Evolutionary conservation across 805 yeast species (phyloP).

Genomic region (Millerozyma miso): DNA sequence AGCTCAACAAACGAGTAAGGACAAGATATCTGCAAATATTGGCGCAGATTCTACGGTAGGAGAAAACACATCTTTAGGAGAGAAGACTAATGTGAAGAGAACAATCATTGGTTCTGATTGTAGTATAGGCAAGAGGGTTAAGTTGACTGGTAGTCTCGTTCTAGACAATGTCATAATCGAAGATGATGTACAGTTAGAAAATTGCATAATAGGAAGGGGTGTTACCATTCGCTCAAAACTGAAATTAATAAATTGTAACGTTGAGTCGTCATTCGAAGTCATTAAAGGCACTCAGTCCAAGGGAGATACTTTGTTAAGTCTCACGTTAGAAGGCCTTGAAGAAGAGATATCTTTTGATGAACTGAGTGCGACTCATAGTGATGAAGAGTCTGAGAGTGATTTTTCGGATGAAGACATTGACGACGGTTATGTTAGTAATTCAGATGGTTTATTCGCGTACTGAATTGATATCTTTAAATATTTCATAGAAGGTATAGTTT

Average conservation of each 20-base stretch:
- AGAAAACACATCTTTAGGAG: slow-evolving; percentile 62
- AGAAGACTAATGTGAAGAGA: slow-evolving; percentile 80
- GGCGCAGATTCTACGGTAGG: slow-evolving; percentile 88
- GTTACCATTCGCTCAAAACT: slow-evolving; percentile 63
- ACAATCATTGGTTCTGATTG: slow-evolving; percentile 76
- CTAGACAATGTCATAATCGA: slow-evolving; percentile 67
- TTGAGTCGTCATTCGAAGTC: slow-evolving; percentile 76
- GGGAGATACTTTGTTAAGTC: slow-evolving; percentile 53
- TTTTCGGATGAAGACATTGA: slow-evolving; percentile 35
- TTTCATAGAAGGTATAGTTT: not conserved
- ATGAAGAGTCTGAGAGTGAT: slow-evolving; percentile 39
- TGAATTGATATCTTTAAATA: not conserved
- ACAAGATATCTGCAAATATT: slow-evolving; percentile 62
- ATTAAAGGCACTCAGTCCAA: slow-evolving; percentile 50
- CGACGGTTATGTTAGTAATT: slow-evolving; percentile 61
- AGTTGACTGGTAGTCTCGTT: slow-evolving; percentile 81
- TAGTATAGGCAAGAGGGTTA: slow-evolving; percentile 77
- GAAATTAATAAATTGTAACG: slow-evolving; percentile 73
- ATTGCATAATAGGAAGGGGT: slow-evolving; percentile 75
- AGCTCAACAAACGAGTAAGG: slow-evolving; percentile 33
- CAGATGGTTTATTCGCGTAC: slow-evolving; percentile 46
- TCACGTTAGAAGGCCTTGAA: slow-evolving; percentile 39
- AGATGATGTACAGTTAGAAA: slow-evolving; percentile 78
- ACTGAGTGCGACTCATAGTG: slow-evolving; percentile 25
- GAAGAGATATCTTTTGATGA: slow-evolving; percentile 29